phyloP scores from a whole-genome alignment of 2,329 filamentous ascomycete species.

The Paraphoma chrysanthemicola region DNA sequence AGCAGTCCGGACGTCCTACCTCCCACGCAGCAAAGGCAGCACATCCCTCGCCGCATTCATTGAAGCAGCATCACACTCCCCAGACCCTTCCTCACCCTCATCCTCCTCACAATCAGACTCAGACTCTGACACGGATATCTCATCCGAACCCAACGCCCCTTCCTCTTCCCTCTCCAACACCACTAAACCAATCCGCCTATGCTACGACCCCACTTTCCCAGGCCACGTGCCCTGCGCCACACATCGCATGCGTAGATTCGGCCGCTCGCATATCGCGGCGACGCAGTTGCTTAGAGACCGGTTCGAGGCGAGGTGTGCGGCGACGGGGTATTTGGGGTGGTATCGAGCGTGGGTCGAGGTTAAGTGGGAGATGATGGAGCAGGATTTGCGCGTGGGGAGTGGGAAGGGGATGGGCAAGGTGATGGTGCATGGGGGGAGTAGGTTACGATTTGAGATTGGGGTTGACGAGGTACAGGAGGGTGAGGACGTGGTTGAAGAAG shows the following conservation, averaged over 20 bases:
- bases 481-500: not conserved
- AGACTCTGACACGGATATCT: slow-evolving; percentile 1
- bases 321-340: not conserved
- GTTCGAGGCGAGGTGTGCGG: not conserved
- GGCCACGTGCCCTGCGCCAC: not conserved
- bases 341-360: not conserved
- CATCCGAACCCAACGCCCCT: not conserved
- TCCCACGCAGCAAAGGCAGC: not conserved
- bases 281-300: not conserved
- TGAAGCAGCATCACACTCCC: slow-evolving; percentile 2
- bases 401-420: not conserved
- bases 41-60: slow-evolving; percentile 9
- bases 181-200: not conserved
- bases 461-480: not conserved
- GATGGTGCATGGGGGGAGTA: not conserved
- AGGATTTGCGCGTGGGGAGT: not conserved
- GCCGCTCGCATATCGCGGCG: not conserved
- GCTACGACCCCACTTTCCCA: not conserved
- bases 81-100: not conserved
- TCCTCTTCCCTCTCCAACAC: not conserved
- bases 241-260: not conserved
- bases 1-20: not conserved
- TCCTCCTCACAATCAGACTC: not conserved
- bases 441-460: not conserved
- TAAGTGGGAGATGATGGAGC: not conserved